Percentiles rank a stretch among this genome's conserved stretches.
These are phyloP conservation scores for Salmacisia buchloeana DNA, from an alignment of 1,284 basidiomycete genomes.

Conservation along the genomic window DNA sequence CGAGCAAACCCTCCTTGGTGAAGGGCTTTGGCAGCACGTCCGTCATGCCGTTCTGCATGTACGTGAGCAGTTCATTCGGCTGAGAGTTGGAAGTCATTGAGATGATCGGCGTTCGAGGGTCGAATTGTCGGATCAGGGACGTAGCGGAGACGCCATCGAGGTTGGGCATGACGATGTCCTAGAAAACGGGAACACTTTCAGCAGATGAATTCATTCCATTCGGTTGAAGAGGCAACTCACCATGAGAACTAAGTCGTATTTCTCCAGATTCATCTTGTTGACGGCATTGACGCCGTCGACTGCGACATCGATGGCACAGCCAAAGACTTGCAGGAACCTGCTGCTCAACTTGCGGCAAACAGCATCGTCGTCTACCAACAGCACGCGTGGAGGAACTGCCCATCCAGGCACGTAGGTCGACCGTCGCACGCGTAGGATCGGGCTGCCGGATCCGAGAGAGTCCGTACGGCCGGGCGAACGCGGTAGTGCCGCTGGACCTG, in stretches of 20 bases:
- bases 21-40: slow-evolving; percentile 96
- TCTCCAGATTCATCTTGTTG: slow-evolving; percentile 86
- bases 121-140: slow-evolving; percentile 85
- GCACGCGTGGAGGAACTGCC: slow-evolving; percentile 57
- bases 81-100: slow-evolving; percentile 93
- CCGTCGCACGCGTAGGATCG: slow-evolving; percentile 33
- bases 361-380: slow-evolving; percentile 91
- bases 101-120: slow-evolving; percentile 89
- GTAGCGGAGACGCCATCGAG: slow-evolving; percentile 79
- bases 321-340: slow-evolving; percentile 92
- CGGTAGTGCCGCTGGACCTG: not conserved
- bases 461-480: not conserved
- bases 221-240: slow-evolving; percentile 55
- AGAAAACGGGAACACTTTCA: not conserved
- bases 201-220: not conserved
- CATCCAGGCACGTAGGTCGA: slow-evolving; percentile 70
- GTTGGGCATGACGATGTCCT: slow-evolving; percentile 91
- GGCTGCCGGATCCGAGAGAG: not conserved
- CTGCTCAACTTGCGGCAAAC: slow-evolving; percentile 79
- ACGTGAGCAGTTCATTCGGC: slow-evolving; percentile 84
- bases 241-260: slow-evolving; percentile 92
- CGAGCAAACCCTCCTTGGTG: slow-evolving; percentile 79
- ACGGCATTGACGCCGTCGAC: slow-evolving; percentile 88
- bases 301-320: slow-evolving; percentile 79
- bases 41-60: slow-evolving; percentile 86